A percentile compares a stretch with the other conserved stretches of the same genome.
Conservation (phyloP, 495 filamentous ascomycete genomes). For the Umbilicaria muhlenbergii region DNA sequence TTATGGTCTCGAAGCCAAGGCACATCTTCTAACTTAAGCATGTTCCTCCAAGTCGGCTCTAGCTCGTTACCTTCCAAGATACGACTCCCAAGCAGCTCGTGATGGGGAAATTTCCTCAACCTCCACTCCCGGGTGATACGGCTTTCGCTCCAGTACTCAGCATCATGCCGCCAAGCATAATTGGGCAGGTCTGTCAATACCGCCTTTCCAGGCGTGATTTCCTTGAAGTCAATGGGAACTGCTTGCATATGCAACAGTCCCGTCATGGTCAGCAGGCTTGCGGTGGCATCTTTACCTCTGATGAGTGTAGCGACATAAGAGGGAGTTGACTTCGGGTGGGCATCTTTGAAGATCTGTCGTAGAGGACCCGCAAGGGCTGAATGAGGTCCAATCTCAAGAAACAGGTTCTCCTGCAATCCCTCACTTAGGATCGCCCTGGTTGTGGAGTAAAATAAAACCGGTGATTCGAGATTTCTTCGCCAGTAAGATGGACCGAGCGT, state of each 20-base stretch:
- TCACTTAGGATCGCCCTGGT: too few species aligned
- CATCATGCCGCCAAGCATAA: slow-evolving; percentile 25
- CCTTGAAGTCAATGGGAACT: too few species aligned
- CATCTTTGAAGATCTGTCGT: too few species aligned
- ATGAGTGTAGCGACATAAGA: not conserved
- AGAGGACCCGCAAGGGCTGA: not conserved
- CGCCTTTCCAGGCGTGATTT: too few species aligned
- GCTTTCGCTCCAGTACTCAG: slow-evolving; percentile 19
- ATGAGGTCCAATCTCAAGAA: slow-evolving; percentile 8
- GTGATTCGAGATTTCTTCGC: slow-evolving; percentile 22
- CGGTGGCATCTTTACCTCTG: too few species aligned
- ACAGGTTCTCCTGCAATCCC: slow-evolving; percentile 16
- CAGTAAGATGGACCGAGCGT: slow-evolving; percentile 16
- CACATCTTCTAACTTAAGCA: slow-evolving; percentile 13
- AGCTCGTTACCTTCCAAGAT: slow-evolving; percentile 12
- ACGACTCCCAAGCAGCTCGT: slow-evolving; percentile 22
- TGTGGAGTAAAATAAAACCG: slow-evolving; percentile 21
- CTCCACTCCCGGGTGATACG: slow-evolving; percentile 16
- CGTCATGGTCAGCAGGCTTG: too few species aligned
- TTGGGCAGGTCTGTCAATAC: slow-evolving; percentile 19
- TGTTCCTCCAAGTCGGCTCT: slow-evolving; percentile 23
- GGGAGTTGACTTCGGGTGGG: too few species aligned
- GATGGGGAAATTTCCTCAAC: slow-evolving; percentile 11
- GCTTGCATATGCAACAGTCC: too few species aligned
- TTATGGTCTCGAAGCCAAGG: slow-evolving; percentile 14